Evolutionary conservation across 768 basidiomycete genomes (phyloP), one percentile per base, ranked within the genome.

Genomic region (Chalciporus sphaerocephalus): DNA sequence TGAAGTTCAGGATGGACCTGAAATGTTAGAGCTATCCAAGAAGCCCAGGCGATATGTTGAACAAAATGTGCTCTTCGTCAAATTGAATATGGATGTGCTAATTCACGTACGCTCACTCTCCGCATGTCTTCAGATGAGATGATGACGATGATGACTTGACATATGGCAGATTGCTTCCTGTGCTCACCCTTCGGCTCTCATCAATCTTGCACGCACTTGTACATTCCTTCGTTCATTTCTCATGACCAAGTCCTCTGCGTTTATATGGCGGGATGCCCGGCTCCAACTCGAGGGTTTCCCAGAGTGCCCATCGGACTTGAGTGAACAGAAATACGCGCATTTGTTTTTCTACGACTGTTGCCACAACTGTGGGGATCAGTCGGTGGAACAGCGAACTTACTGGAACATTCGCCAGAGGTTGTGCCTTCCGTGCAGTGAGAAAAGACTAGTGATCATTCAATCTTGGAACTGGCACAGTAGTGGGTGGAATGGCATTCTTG

Each of bases 311-410:
- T 38, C 48, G 7, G 74, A 75, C 49, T 57, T 76, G 42, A 61
- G 52, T 21, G 74, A 76, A 44, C 65, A 65, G 5, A 64, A 71
- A 52, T 76, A 69, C 47, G 69, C 70, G 21, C 69, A 61, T 44
- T 64, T 76, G 12, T 63, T 62, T 17, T 77, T 42, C 20, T 13
- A 42, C 23, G 30, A 30, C 5, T 21, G 23, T n/a, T 76, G 40
- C 40, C 40, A 42, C 30, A 28, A 12, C 28, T 28, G 28, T 13
- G 28, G 28, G 7, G 28, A 28, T 2, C 11, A 28, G 5, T 28
- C 27, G 9, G 27, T 13, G 7, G 12, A 13, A 28, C 7, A 11
- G 15, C 11, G 5, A 12, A 3, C 11, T 28, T 25, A 25, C 10
- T 25, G 24, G 24, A 25, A 25, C 5, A 10, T 25, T 25, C 24